phyloP scores from a whole-genome alignment of 73 alveolate genomes.

The Durusdinium trenchii region DNA sequence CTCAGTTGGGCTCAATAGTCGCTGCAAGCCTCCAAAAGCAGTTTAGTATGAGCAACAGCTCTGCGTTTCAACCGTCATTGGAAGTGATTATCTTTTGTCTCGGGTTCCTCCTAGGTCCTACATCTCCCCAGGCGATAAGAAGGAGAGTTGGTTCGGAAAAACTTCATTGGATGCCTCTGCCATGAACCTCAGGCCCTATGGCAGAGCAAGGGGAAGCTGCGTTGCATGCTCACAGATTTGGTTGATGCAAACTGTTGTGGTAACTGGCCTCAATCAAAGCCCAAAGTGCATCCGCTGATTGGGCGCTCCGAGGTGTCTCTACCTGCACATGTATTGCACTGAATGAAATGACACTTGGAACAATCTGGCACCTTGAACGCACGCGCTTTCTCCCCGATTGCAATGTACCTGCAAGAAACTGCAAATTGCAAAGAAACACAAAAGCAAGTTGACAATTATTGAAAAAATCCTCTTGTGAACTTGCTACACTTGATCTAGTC shows the following conservation, averaged over 20 bases:
- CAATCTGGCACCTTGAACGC: slow-evolving; percentile 39
- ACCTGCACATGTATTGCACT: neutral
- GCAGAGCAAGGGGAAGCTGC: too few species aligned
- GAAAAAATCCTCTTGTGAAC: neutral
- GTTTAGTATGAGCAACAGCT: neutral
- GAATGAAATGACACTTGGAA: neutral
- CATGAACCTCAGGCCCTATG: too few species aligned
- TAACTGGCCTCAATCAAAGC: slow-evolving; percentile 78
- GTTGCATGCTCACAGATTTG: too few species aligned
- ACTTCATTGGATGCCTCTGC: too few species aligned
- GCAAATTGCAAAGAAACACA: neutral
- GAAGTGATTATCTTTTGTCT: neutral
- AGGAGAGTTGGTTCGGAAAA: too few species aligned
- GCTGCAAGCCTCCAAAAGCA: neutral
- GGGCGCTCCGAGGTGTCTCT: slow-evolving; percentile 60
- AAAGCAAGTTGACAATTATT: neutral
- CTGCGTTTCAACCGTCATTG: neutral
- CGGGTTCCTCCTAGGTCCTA: neutral
- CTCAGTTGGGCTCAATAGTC: neutral
- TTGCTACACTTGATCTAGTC: too few species aligned
- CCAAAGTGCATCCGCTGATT: slow-evolving; percentile 88
- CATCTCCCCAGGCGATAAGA: too few species aligned
- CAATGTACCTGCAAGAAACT: slow-evolving; percentile 49
- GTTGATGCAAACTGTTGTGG: too few species aligned
- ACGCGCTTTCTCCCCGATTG: slow-evolving; percentile 64